Conservation (phyloP, 73 alveolate species). For the Paramecium octaurelia region DNA sequence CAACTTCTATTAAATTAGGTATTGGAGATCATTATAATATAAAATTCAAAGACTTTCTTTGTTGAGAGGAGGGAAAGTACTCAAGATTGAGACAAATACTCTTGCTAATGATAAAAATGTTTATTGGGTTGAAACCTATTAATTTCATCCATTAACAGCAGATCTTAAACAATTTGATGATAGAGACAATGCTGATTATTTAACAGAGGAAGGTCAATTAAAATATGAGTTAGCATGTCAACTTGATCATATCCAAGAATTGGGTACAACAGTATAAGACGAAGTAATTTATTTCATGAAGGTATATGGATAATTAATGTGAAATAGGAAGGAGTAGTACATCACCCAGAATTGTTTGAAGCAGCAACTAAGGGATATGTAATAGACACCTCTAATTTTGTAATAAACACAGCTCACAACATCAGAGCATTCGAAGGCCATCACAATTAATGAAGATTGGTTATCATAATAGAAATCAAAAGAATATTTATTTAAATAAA, state of each 20-base stretch:
- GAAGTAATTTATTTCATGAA: conserved; percentile 81
- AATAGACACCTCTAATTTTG: conserved; percentile 86
- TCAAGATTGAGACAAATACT: conserved; percentile 70
- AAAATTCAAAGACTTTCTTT: conserved; percentile 77
- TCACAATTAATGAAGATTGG: conserved; percentile 68
- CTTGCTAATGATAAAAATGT: conserved; percentile 77
- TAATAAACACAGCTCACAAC: conserved; percentile 83
- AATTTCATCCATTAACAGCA: conserved; percentile 77
- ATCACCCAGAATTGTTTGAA: conserved; percentile 87
- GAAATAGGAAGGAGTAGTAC: conserved; percentile 78
- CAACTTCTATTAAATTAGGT: background rate
- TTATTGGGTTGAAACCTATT: conserved; percentile 84
- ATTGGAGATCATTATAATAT: conserved; percentile 76
- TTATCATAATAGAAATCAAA: background rate
- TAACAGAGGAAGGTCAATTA: conserved; percentile 75
- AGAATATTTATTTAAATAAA: background rate
- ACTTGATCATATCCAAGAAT: conserved; percentile 81
- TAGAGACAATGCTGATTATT: conserved; percentile 72
- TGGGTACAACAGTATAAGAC: conserved; percentile 80
- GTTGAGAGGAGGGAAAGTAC: conserved; percentile 85
- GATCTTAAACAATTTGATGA: conserved; percentile 73
- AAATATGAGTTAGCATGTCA: conserved; percentile 83
- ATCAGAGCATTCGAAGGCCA: conserved; percentile 82
- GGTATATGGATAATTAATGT: background rate
- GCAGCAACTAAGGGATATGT: conserved; percentile 83